These are phyloP conservation scores for Pseudocercospora musae DNA, from an alignment of 2,329 filamentous ascomycete species.

Conservation along the genomic window DNA sequence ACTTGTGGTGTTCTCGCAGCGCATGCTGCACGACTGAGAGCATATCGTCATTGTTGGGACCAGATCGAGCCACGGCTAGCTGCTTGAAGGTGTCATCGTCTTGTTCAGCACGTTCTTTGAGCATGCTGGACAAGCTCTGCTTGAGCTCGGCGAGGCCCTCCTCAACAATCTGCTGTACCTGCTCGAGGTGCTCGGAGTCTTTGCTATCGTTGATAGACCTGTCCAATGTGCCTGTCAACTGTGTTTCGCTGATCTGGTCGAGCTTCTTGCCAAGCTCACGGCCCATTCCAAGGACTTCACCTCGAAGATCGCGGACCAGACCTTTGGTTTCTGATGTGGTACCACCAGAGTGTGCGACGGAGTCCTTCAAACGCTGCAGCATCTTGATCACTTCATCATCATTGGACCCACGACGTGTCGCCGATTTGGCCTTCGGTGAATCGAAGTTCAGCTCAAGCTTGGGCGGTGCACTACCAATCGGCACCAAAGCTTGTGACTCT, in stretches of 20 bases:
- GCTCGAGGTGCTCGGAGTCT: conserved; percentile 55
- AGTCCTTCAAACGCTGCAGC: conserved; percentile 85
- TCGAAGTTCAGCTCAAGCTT: conserved; percentile 36
- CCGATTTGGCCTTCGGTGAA: conserved; percentile 26
- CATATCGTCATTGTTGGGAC: conserved; percentile 65
- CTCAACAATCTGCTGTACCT: conserved; percentile 74
- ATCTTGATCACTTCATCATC: conserved; percentile 77
- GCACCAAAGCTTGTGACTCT: conserved; percentile 53
- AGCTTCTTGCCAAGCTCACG: conserved; percentile 82
- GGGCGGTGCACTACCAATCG: conserved; percentile 39
- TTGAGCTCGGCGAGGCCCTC: conserved; percentile 78
- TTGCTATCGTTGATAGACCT: conserved; percentile 43
- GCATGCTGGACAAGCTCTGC: conserved; percentile 74
- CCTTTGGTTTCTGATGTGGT: conserved; percentile 90
- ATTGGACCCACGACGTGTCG: conserved; percentile 39
- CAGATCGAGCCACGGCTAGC: conserved; percentile 41
- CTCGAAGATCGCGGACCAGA: conserved; percentile 81
- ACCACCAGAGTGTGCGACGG: conserved; percentile 80
- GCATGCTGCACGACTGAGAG: conserved; percentile 81
- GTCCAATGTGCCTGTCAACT: conserved; percentile 31
- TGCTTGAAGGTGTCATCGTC: conserved; percentile 35
- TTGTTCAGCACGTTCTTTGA: conserved; percentile 67
- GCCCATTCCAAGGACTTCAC: conserved; percentile 92
- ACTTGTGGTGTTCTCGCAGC: conserved; percentile 60
- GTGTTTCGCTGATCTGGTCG: conserved; percentile 58